phyloP scores from a whole-genome alignment of 176 grass and related monocot genomes.

The Secale cereale region DNA sequence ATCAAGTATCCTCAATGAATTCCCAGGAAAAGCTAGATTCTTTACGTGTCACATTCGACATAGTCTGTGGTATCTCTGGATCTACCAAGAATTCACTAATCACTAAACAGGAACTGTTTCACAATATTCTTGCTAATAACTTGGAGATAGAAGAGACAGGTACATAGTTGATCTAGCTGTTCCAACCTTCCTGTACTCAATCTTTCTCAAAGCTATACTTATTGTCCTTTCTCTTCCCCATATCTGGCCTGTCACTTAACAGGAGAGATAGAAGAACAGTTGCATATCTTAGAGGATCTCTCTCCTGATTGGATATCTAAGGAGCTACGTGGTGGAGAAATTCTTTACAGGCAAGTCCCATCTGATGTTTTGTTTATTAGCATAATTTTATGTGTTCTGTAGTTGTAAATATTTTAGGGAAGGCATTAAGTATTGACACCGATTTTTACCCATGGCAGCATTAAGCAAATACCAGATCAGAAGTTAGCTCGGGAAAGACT shows the following conservation, averaged over 20 bases:
- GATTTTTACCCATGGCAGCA: slow-evolving; percentile 43
- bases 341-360: slow-evolving; percentile 73
- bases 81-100: slow-evolving; percentile 65
- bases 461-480: slow-evolving; percentile 52
- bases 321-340: slow-evolving; percentile 53
- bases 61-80: slow-evolving; percentile 59
- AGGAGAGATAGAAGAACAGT: slow-evolving; percentile 87
- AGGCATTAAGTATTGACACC: neutral
- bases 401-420: neutral
- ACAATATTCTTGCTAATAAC: slow-evolving; percentile 85
- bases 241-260: slow-evolving; percentile 14
- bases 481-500: slow-evolving; percentile 59
- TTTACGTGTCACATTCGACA: slow-evolving; percentile 67
- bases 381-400: neutral
- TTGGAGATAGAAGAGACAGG: slow-evolving; percentile 84
- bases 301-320: slow-evolving; percentile 82
- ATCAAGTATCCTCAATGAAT: neutral
- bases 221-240: neutral
- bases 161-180: slow-evolving; percentile 35
- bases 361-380: neutral
- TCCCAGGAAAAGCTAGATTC: slow-evolving; percentile 45
- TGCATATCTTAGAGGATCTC: slow-evolving; percentile 64
- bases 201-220: slow-evolving; percentile 9
- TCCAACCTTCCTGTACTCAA: slow-evolving; percentile 10
- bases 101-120: slow-evolving; percentile 87